phyloP scores from a whole-genome alignment of 805 yeast species.

The Wilhelminamyces savonicus region DNA sequence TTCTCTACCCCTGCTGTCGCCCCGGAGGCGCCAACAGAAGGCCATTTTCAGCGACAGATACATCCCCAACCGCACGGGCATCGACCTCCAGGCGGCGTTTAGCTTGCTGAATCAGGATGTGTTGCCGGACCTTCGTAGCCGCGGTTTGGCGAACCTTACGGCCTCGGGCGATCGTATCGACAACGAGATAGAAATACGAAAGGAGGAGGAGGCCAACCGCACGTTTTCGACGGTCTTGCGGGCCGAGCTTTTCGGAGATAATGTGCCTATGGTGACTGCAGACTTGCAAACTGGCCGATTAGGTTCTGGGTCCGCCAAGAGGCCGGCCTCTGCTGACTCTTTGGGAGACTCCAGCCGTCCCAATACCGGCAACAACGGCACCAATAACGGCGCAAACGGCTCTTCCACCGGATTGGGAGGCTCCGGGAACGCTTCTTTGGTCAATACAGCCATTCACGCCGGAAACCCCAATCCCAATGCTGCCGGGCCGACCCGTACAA shows the following conservation, averaged over 20 bases:
- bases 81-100: slow-evolving; percentile 83
- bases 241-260: slow-evolving; percentile 88
- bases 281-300: no score
- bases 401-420: slow-evolving; percentile 1
- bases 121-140: slow-evolving; percentile 26
- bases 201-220: slow-evolving; percentile 77
- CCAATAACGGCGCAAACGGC: slow-evolving; percentile 4
- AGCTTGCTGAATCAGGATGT: slow-evolving; percentile 44
- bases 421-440: slow-evolving; percentile 6
- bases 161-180: slow-evolving; percentile 24
- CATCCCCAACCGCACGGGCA: slow-evolving; percentile 82
- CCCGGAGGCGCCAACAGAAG: slow-evolving; percentile 42
- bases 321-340: no score
- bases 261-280: slow-evolving; percentile 52
- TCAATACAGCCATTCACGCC: neutral
- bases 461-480: slow-evolving; percentile 17
- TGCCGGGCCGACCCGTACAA: no score
- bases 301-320: slow-evolving; percentile 1
- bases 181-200: slow-evolving; percentile 59
- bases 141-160: slow-evolving; percentile 1
- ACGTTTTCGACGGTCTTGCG: slow-evolving; percentile 82
- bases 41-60: slow-evolving; percentile 73
- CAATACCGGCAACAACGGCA: slow-evolving; percentile 1
- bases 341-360: neutral
- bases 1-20: slow-evolving; percentile 28